Evolutionary conservation across 2,329 filamentous ascomycete species (phyloP).

Genomic region (Aspergillus novofumigatus): DNA sequence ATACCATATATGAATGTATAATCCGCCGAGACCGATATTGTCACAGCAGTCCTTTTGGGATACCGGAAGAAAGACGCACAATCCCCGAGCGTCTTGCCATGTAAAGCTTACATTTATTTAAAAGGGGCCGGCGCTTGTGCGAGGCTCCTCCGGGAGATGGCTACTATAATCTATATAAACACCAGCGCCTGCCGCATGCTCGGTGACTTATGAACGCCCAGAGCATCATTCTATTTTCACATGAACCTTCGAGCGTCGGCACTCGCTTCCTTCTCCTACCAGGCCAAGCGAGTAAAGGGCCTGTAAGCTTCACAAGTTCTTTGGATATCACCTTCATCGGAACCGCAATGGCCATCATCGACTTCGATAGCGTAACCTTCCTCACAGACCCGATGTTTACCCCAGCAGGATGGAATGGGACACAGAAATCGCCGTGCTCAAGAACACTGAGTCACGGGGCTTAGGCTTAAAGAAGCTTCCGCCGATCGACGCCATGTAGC

Average conservation of each 20-base stretch:
- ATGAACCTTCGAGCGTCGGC: background rate
- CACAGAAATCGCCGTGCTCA: constrained; percentile 23
- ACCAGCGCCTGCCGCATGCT: background rate
- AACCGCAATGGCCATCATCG: constrained; percentile 48
- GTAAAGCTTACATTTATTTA: background rate
- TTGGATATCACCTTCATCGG: constrained; percentile 45
- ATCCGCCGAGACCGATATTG: background rate
- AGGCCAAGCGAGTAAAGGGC: background rate
- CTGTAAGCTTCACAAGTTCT: constrained; percentile 14
- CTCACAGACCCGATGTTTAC: constrained; percentile 48
- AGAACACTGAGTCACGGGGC: constrained; percentile 31
- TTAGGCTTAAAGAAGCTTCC: constrained; percentile 39
- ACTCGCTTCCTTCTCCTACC: background rate
- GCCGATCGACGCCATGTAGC: constrained; percentile 46
- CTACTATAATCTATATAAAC: background rate
- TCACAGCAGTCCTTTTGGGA: background rate
- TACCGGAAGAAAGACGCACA: background rate
- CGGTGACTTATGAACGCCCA: background rate
- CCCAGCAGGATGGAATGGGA: constrained; percentile 36
- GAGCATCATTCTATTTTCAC: background rate
- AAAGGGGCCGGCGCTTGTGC: background rate
- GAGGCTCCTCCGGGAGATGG: background rate
- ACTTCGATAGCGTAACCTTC: constrained; percentile 41
- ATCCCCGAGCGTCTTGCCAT: background rate
- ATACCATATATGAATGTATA: too few relatives aligned